Evolutionary conservation across 305 asterid genomes (phyloP).

Genomic region (Salvia sclarea): DNA sequence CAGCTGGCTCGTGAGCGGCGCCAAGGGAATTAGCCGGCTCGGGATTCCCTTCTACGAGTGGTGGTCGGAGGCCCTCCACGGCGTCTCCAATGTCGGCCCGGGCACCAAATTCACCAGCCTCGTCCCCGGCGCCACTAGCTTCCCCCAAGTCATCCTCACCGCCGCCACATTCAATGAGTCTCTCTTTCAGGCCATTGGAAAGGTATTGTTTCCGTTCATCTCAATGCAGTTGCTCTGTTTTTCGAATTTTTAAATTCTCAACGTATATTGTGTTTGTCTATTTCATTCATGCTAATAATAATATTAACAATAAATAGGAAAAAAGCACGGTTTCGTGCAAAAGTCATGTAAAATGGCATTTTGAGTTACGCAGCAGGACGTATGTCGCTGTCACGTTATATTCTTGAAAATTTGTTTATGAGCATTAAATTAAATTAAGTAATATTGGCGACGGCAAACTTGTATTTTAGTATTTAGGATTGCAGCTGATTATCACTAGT

Average conservation of each 20-base stretch:
- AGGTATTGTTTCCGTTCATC: conserved; percentile 41
- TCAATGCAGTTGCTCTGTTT: neutral
- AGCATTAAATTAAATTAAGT: neutral
- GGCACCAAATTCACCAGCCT: conserved; percentile 51
- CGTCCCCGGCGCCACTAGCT: conserved; percentile 85
- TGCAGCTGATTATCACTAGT: conserved; percentile 12
- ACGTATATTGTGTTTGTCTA: neutral
- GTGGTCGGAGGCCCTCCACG: conserved; percentile 99
- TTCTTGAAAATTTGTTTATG: neutral
- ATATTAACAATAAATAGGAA: neutral
- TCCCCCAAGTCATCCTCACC: conserved; percentile 69
- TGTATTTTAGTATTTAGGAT: conserved; percentile 18
- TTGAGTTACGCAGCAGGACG: conserved; percentile 1
- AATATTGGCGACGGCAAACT: conserved; percentile 30
- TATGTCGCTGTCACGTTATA: conserved; percentile 34
- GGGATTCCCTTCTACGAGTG: conserved; percentile 90
- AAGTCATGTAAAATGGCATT: neutral
- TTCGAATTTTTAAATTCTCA: no score
- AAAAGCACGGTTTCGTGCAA: conserved; percentile 8
- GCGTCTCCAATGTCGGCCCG: conserved; percentile 72
- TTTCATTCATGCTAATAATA: no score
- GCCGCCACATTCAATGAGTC: conserved; percentile 69
- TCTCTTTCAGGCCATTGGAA: conserved; percentile 60
- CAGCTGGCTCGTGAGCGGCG: conserved; percentile 55
- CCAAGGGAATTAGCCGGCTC: conserved; percentile 60